phyloP scores from a whole-genome alignment of 768 basidiomycete genomes.

The Daedalea quercina region DNA sequence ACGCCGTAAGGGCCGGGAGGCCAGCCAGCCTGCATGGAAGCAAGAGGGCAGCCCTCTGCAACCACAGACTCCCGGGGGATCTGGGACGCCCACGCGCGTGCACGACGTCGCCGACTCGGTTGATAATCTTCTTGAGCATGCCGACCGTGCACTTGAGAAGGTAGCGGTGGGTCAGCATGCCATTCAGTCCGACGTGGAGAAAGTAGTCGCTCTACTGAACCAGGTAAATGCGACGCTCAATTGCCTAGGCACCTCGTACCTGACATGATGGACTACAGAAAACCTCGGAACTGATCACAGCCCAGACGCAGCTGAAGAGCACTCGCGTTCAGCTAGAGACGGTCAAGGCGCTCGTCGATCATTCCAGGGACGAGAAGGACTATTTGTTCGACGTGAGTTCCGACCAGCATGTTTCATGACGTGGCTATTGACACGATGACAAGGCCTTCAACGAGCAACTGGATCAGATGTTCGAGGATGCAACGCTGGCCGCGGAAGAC shows the following conservation, averaged over 20 bases:
- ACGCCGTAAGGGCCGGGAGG: slow-evolving; percentile 44
- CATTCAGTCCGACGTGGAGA: slow-evolving; percentile 44
- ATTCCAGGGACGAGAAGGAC: slow-evolving; percentile 82
- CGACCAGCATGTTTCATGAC: not conserved
- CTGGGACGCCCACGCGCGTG: slow-evolving; percentile 26
- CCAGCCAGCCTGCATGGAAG: slow-evolving; percentile 32
- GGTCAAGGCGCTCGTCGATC: slow-evolving; percentile 68
- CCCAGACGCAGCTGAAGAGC: slow-evolving; percentile 59
- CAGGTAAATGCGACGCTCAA: slow-evolving; percentile 37
- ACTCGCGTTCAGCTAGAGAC: slow-evolving; percentile 71
- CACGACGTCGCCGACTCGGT: slow-evolving; percentile 38
- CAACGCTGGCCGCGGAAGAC: slow-evolving; percentile 73
- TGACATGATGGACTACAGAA: slow-evolving; percentile 33
- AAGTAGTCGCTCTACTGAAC: slow-evolving; percentile 44
- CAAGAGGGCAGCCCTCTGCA: slow-evolving; percentile 12
- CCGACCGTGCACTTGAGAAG: slow-evolving; percentile 47
- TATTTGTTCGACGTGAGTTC: slow-evolving; percentile 82
- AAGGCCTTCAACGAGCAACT: slow-evolving; percentile 94
- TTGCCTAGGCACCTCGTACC: not conserved
- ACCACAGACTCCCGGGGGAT: slow-evolving; percentile 9
- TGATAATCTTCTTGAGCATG: slow-evolving; percentile 47
- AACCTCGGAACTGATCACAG: slow-evolving; percentile 53
- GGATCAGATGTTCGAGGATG: slow-evolving; percentile 85
- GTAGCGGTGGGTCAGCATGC: slow-evolving; percentile 49
- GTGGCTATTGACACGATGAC: not conserved